A percentile compares a stretch with the other conserved stretches of the same genome.
phyloP scores from a whole-genome alignment of 2,329 filamentous ascomycete species.

The Botrytis galanthina region DNA sequence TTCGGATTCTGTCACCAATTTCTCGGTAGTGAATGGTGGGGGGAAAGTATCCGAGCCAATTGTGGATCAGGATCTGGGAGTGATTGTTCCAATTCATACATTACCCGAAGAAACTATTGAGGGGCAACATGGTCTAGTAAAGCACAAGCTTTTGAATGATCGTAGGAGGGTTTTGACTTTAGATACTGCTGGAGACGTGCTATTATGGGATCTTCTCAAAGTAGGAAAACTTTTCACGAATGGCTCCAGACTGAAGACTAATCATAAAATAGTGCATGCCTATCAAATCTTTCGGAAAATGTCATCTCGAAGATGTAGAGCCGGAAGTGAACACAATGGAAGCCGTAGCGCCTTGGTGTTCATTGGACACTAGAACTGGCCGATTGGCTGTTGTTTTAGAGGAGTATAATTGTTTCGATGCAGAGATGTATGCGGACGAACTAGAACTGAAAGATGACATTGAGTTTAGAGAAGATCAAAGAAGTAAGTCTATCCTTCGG shows the following conservation, averaged over 20 bases:
- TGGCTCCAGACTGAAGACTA: slow-evolving; percentile 25
- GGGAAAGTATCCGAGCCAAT: slow-evolving; percentile 60
- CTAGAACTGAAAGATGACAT: slow-evolving; percentile 68
- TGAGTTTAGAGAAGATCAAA: slow-evolving; percentile 87
- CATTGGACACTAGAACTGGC: slow-evolving; percentile 89
- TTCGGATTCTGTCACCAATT: slow-evolving; percentile 53
- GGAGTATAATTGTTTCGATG: slow-evolving; percentile 95
- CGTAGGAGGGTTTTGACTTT: slow-evolving; percentile 83
- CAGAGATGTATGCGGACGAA: slow-evolving; percentile 95
- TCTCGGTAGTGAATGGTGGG: slow-evolving; percentile 46
- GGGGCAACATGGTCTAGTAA: slow-evolving; percentile 91
- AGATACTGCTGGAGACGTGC: slow-evolving; percentile 91
- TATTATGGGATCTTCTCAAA: slow-evolving; percentile 90
- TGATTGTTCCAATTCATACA: slow-evolving; percentile 63
- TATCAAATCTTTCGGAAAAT: slow-evolving; percentile 89
- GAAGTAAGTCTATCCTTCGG: slow-evolving; percentile 61
- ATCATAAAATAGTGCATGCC: slow-evolving; percentile 66
- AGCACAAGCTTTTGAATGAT: slow-evolving; percentile 89
- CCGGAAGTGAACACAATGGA: slow-evolving; percentile 82
- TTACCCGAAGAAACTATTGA: slow-evolving; percentile 80
- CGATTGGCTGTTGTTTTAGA: slow-evolving; percentile 88
- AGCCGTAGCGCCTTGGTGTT: slow-evolving; percentile 93
- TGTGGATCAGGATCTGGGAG: slow-evolving; percentile 47
- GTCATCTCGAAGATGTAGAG: slow-evolving; percentile 88
- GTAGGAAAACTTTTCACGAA: slow-evolving; percentile 47